Evolutionary conservation across 2,329 filamentous ascomycete genomes (phyloP).

Genomic region (Purpureocillium lavendulum): DNA sequence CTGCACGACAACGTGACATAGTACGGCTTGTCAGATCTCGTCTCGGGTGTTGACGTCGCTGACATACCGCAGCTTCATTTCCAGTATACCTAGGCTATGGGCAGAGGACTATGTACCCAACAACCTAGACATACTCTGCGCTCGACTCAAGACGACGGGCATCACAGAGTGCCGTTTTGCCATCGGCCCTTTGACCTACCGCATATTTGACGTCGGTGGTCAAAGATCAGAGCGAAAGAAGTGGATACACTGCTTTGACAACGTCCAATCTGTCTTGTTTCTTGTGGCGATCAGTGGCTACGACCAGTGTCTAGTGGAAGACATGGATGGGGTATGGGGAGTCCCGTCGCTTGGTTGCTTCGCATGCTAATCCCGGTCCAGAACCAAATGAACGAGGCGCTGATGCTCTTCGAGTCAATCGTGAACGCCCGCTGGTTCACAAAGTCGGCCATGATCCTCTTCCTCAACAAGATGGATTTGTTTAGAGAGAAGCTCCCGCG

Average conservation of each 20-base stretch:
- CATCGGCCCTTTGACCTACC: slow-evolving; percentile 82
- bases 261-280: slow-evolving; percentile 86
- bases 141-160: slow-evolving; percentile 82
- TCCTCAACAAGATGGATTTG: slow-evolving; percentile 82
- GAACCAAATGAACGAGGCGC: slow-evolving; percentile 88
- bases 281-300: slow-evolving; percentile 93
- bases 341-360: slow-evolving; percentile 27
- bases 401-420: slow-evolving; percentile 82
- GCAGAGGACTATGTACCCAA: slow-evolving; percentile 73
- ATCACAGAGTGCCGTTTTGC: slow-evolving; percentile 96
- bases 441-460: slow-evolving; percentile 72
- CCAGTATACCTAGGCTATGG: slow-evolving; percentile 68
- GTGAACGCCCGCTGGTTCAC: slow-evolving; percentile 83
- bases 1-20: slow-evolving; percentile 93
- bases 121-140: slow-evolving; percentile 90
- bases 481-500: slow-evolving; percentile 68
- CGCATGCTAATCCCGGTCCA: slow-evolving; percentile 24
- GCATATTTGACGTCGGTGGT: slow-evolving; percentile 93
- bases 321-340: slow-evolving; percentile 83
- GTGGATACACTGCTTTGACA: slow-evolving; percentile 96
- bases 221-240: slow-evolving; percentile 92
- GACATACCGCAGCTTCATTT: slow-evolving; percentile 61
- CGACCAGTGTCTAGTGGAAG: slow-evolving; percentile 91
- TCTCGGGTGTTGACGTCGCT: not conserved
- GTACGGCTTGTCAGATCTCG: slow-evolving; percentile 50